Conservation (phyloP, 768 basidiomycete genomes). For the Termitomyces sp. region DNA sequence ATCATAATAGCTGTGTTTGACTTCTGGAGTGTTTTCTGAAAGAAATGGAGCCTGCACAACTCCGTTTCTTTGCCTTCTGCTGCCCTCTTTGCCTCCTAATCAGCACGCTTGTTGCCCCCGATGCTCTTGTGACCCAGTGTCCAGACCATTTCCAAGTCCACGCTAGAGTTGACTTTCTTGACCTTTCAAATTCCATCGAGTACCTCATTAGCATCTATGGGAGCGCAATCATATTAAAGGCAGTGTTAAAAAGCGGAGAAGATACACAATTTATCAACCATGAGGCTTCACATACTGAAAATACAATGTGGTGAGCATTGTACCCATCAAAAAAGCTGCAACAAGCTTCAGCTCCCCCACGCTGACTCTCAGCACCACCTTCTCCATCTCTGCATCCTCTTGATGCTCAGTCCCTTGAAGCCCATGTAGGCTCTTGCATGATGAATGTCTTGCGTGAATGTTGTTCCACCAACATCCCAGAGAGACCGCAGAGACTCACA, state of each 20-base stretch:
- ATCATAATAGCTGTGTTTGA: no score
- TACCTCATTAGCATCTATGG: background rate
- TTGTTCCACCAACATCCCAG: slow-evolving; percentile 35
- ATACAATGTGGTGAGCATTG: slow-evolving; percentile 10
- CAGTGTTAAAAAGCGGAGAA: background rate
- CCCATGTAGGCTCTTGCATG: background rate
- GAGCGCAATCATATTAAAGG: background rate
- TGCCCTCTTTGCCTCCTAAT: no score
- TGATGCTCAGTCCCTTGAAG: slow-evolving; percentile 3
- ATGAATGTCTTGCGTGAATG: slow-evolving; percentile 12
- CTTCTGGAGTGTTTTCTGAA: no score
- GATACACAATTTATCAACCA: background rate
- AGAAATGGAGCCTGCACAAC: no score
- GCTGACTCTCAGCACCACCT: background rate
- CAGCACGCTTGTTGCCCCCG: no score
- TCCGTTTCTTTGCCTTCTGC: no score
- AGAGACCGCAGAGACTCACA: slow-evolving; percentile 54
- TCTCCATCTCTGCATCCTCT: background rate
- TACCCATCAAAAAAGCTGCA: slow-evolving; percentile 10
- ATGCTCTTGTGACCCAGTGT: no score
- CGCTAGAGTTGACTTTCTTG: no score
- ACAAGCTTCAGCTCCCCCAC: slow-evolving; percentile 4
- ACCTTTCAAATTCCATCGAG: no score
- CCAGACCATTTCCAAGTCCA: no score
- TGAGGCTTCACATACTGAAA: slow-evolving; percentile 1